Base-by-base conservation (phyloP, 768 basidiomycete species). In the Tricholoma bakamatsutake region DNA sequence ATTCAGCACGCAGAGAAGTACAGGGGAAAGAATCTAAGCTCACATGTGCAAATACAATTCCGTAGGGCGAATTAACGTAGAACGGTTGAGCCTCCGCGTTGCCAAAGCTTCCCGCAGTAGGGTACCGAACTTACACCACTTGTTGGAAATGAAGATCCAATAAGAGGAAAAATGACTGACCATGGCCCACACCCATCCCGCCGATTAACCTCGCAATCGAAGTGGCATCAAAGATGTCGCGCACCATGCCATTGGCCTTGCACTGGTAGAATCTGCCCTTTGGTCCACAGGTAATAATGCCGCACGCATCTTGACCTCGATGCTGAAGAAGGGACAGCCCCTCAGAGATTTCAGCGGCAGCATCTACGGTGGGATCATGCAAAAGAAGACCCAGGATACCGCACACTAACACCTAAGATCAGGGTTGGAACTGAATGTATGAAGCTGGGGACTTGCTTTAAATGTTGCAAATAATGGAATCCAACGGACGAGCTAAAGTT, bases 41-140 rank as follows among this genome's bases (percentile, higher is more conserved):
- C 69, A 95, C 96, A 78, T 99, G 96, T 17, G 92, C 97, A 67
- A 99, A 89, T 59, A 95, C 93, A 66, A 99, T 96, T 51, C 97
- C 97, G 69, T 98, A 99, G 3, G 97, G 97, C n/a, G 94, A 96
- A 75, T 99, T 99, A 64, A 99, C 97, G 68, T 99, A 99, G 79
- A 99, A 99, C 1, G 97, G 97, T 67, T 99, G 97, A 7, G 97
- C 95, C 69, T 99, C 97, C 10, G 96, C 88, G 62, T 97, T 90
- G 56, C 94, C 90, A 56, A 93, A 97, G 66, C 93, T 93, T 50
- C 97, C 97, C 52, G 97, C 97, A 58, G 97, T 98, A 9, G 97
- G 97, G 73, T 99, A 98, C 56, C 97, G 85, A 53, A 96, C 97
- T 98, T 6, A 61, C 24, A 45, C 18, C 59, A 48, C 31, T 50